A percentile compares a stretch with the other conserved stretches of the same genome.
These are phyloP conservation scores for Penicillium macrosclerotiorum DNA, from an alignment of 495 filamentous ascomycete species.

Conservation along the genomic window DNA sequence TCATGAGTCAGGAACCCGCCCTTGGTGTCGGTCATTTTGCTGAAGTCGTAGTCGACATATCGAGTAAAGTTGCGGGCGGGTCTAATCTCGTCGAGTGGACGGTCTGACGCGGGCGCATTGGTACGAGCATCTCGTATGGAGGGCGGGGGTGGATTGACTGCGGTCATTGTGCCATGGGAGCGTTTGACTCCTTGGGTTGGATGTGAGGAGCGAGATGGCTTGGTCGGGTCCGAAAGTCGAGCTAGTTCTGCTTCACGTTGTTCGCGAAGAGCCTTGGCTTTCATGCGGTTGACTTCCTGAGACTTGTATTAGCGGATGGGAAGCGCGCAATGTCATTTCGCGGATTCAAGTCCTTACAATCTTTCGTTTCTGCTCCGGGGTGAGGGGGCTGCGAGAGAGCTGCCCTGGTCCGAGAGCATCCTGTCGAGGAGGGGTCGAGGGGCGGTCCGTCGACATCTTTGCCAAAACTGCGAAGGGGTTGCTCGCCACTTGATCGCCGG, in stretches of 20 bases:
- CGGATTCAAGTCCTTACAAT: slow-evolving; percentile 56
- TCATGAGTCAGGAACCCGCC: slow-evolving; percentile 85
- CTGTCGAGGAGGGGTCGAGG: slow-evolving; percentile 60
- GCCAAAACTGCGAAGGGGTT: not conserved
- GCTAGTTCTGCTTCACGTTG: slow-evolving; percentile 59
- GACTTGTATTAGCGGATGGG: slow-evolving; percentile 6
- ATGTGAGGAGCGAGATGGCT: slow-evolving; percentile 16
- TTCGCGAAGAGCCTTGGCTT: slow-evolving; percentile 84
- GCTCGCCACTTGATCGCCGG: not conserved
- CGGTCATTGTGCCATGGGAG: slow-evolving; percentile 60
- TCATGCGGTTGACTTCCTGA: slow-evolving; percentile 86
- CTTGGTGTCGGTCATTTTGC: slow-evolving; percentile 96
- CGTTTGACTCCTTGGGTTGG: slow-evolving; percentile 55
- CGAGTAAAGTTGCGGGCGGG: slow-evolving; percentile 80
- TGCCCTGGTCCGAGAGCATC: slow-evolving; percentile 36
- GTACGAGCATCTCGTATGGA: slow-evolving; percentile 67
- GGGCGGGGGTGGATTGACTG: slow-evolving; percentile 53
- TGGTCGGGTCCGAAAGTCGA: slow-evolving; percentile 18
- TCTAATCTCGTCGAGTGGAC: slow-evolving; percentile 58
- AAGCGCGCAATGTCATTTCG: not conserved
- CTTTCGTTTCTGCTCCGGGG: slow-evolving; percentile 69
- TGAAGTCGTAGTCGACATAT: slow-evolving; percentile 96
- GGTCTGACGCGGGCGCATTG: slow-evolving; percentile 23
- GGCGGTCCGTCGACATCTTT: slow-evolving; percentile 40
- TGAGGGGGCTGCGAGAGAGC: slow-evolving; percentile 54